Evolutionary conservation across 495 filamentous ascomycete genomes (phyloP).

Genomic region (Xylaria curta): DNA sequence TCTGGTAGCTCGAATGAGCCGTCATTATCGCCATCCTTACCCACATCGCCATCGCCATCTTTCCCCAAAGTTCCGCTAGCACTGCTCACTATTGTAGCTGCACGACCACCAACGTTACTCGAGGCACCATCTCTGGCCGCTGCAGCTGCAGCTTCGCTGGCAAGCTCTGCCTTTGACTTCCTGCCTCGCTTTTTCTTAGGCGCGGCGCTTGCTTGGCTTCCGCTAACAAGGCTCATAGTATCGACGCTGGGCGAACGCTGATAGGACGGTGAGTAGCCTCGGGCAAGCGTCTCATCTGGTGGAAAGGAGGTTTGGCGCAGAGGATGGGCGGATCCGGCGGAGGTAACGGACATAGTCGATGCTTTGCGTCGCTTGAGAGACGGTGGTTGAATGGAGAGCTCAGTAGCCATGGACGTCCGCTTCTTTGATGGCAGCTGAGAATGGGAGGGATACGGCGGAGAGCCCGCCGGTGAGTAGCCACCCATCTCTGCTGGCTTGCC

Average conservation of each 20-base stretch:
- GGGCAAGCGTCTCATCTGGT: conserved; percentile 58
- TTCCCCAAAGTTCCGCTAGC: conserved; percentile 41
- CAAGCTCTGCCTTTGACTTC: conserved; percentile 66
- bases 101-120: conserved; percentile 56
- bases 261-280: conserved; percentile 46
- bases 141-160: conserved; percentile 57
- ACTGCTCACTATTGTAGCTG: conserved; percentile 55
- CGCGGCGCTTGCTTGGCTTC: conserved; percentile 64
- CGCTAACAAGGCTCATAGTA: conserved; percentile 71
- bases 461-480: conserved; percentile 51
- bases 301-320: conserved; percentile 92
- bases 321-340: conserved; percentile 66
- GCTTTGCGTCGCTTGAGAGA: conserved; percentile 69
- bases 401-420: conserved; percentile 58
- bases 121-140: conserved; percentile 43
- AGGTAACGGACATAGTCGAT: conserved; percentile 58
- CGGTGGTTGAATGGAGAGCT: conserved; percentile 45
- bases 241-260: conserved; percentile 70
- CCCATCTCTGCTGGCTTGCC: conserved; percentile 56
- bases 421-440: conserved; percentile 63
- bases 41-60: conserved; percentile 53
- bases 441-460: conserved; percentile 59
- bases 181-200: conserved; percentile 68
- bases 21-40: conserved; percentile 70
- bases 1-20: conserved; percentile 68